Percentiles rank a stretch among this genome's conserved stretches.
phyloP scores from a whole-genome alignment of 129 eudicot genomes.

The Arctium minus region DNA sequence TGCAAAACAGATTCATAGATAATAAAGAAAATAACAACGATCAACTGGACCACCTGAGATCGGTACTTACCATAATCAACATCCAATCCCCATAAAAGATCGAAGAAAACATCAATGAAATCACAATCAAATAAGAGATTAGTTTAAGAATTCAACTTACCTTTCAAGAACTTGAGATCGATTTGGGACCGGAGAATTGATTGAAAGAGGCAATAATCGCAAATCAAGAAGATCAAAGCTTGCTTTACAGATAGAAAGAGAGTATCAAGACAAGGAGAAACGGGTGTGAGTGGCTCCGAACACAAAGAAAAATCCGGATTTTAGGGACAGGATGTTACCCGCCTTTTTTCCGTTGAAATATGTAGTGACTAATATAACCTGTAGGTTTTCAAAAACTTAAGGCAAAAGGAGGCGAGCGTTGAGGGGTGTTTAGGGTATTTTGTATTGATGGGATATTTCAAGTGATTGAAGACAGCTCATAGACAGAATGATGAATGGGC shows the following conservation, averaged over 20 bases:
- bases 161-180: not conserved
- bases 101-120: constrained; percentile 7
- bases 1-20: not conserved
- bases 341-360: constrained; percentile 32
- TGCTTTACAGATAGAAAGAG: constrained; percentile 3
- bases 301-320: constrained; percentile 26
- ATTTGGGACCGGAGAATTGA: not conserved
- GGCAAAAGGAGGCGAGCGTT: not conserved
- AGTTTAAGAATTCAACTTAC: constrained; percentile 5
- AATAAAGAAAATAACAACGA: not conserved
- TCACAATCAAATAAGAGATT: not conserved
- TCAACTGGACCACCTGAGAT: not conserved
- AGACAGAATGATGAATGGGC: constrained; percentile 24
- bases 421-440: constrained; percentile 25
- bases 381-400: not conserved
- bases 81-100: not conserved
- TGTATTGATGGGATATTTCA: not conserved
- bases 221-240: not conserved
- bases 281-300: constrained; percentile 20
- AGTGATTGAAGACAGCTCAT: constrained; percentile 26
- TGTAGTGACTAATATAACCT: constrained; percentile 18
- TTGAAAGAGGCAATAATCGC: not conserved
- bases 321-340: constrained; percentile 41
- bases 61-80: not conserved
- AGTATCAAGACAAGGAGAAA: constrained; percentile 17